These are phyloP conservation scores for Aspergillus hancockii DNA, from an alignment of 495 filamentous ascomycete genomes.

Conservation along the genomic window DNA sequence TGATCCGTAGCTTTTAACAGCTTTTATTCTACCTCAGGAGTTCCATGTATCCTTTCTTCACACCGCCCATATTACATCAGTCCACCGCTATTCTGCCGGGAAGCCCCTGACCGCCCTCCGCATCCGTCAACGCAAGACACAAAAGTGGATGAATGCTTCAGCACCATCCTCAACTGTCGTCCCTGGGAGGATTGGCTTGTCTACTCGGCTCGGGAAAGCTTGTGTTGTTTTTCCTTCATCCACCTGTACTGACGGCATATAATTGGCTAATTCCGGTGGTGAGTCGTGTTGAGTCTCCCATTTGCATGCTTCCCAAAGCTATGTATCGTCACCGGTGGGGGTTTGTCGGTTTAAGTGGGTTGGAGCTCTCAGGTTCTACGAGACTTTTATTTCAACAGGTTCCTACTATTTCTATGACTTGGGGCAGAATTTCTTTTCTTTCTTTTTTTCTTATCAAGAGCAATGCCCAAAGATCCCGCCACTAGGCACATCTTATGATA, in stretches of 20 bases:
- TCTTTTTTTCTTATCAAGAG: too few relatives aligned
- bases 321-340: background rate
- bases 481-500: background rate
- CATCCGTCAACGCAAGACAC: slow-evolving; percentile 10
- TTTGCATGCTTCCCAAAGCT: background rate
- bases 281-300: background rate
- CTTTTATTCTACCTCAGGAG: background rate
- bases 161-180: background rate
- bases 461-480: background rate
- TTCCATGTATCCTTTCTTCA: background rate
- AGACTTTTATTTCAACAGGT: background rate
- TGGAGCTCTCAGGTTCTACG: background rate
- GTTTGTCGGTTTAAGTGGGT: background rate
- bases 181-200: slow-evolving; percentile 2
- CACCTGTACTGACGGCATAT: background rate
- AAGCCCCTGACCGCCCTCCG: slow-evolving; percentile 10
- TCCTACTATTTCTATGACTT: background rate
- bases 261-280: slow-evolving; percentile 3
- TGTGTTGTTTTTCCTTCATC: background rate
- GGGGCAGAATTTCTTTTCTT: background rate
- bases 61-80: slow-evolving; percentile 3
- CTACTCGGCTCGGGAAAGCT: background rate
- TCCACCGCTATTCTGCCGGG: slow-evolving; percentile 8
- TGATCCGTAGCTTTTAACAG: background rate
- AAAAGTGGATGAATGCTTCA: slow-evolving; percentile 4